Evolutionary conservation across 106 monocot genomes (phyloP).

Genomic region (Iris macrosiphon): DNA sequence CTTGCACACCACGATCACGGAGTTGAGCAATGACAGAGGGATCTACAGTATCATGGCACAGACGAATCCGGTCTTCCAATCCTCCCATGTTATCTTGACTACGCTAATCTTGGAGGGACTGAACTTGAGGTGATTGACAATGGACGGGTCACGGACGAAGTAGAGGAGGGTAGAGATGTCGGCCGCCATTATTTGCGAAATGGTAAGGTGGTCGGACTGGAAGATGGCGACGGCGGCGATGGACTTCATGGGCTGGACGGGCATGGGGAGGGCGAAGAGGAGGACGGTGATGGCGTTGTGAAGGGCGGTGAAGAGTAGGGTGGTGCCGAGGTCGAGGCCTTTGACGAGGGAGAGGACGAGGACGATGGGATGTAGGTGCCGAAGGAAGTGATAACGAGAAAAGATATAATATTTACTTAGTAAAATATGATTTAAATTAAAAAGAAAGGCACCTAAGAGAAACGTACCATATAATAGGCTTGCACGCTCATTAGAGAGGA

Average conservation of each 20-base stretch:
- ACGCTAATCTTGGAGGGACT: conserved; percentile 32
- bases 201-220: conserved; percentile 38
- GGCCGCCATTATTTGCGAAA: conserved; percentile 84
- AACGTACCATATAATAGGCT: too few relatives aligned
- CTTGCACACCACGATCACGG: conserved; percentile 71
- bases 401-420: too few relatives aligned
- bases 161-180: conserved; percentile 47
- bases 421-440: too few relatives aligned
- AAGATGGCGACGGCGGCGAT: conserved; percentile 85
- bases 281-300: conserved; percentile 75
- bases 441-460: too few relatives aligned
- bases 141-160: conserved; percentile 28
- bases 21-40: conserved; percentile 68
- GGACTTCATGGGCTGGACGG: conserved; percentile 96
- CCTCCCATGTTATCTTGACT: conserved; percentile 30
- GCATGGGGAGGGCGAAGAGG: conserved; percentile 92
- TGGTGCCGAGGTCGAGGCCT: conserved; percentile 71
- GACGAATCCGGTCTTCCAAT: conserved; percentile 63
- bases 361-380: conserved; percentile 87
- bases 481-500: too few relatives aligned
- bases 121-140: conserved; percentile 29
- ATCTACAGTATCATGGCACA: conserved; percentile 51
- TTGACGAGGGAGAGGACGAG: conserved; percentile 73
- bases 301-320: conserved; percentile 80
- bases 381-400: too few relatives aligned